Conservation (phyloP, 2,329 filamentous ascomycete species). For the Huntiella decipiens region DNA sequence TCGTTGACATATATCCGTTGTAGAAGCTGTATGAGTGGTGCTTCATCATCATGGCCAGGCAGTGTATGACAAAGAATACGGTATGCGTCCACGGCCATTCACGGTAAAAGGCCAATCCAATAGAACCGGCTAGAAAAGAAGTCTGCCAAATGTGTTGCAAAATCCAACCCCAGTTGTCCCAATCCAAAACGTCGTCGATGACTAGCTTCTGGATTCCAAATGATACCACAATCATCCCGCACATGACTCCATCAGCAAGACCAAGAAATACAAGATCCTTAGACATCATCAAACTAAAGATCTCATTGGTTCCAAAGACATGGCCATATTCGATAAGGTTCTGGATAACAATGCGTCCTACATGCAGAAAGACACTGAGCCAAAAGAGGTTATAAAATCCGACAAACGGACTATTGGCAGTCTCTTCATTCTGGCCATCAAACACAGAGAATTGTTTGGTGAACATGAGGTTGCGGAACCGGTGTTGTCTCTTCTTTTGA, state of each 20-base stretch:
- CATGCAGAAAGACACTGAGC: constrained; percentile 47
- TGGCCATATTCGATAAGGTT: constrained; percentile 54
- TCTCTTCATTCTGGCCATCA: constrained; percentile 48
- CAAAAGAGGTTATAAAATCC: constrained; percentile 70
- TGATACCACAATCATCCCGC: constrained; percentile 43
- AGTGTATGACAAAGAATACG: constrained; percentile 58
- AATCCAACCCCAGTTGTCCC: constrained; percentile 53
- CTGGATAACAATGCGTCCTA: constrained; percentile 45
- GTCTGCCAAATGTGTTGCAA: constrained; percentile 59
- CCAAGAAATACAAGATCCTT: constrained; percentile 34
- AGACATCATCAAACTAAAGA: constrained; percentile 47
- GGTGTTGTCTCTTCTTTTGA: neutral
- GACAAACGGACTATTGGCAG: constrained; percentile 50
- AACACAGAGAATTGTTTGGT: constrained; percentile 56
- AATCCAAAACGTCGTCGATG: constrained; percentile 38
- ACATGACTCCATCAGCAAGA: constrained; percentile 52
- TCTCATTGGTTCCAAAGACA: constrained; percentile 51
- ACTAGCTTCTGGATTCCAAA: constrained; percentile 46
- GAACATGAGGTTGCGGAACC: constrained; percentile 41
- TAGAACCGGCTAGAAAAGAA: constrained; percentile 38
- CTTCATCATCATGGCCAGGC: constrained; percentile 64
- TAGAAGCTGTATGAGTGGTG: constrained; percentile 66
- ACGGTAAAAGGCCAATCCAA: constrained; percentile 47
- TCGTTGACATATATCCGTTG: constrained; percentile 51
- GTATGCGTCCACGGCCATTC: constrained; percentile 75